phyloP scores from a whole-genome alignment of 164 flowering plant genomes.

The Buxus sempervirens region DNA sequence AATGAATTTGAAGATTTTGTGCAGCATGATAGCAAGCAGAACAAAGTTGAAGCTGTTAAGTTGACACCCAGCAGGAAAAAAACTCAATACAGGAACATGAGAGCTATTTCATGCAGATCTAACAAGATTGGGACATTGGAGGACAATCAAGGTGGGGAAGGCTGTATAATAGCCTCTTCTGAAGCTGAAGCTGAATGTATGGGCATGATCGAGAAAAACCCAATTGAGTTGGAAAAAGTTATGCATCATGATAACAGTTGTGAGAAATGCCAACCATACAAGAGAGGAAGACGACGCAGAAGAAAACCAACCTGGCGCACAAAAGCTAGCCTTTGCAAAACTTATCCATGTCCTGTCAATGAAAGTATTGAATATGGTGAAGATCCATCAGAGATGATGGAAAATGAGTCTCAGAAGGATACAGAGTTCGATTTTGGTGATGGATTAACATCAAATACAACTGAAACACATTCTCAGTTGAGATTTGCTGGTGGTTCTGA shows the following conservation, averaged over 20 bases:
- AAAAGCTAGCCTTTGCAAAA: slow-evolving; percentile 9
- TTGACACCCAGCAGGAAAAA: slow-evolving; percentile 27
- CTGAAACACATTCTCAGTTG: slow-evolving; percentile 8
- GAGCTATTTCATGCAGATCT: too few species aligned
- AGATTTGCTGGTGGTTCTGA: slow-evolving; percentile 16
- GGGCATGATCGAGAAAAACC: slow-evolving; percentile 12
- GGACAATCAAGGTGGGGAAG: slow-evolving; percentile 22
- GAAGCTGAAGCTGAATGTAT: slow-evolving; percentile 13
- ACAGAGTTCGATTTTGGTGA: slow-evolving; percentile 13
- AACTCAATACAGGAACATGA: slow-evolving; percentile 19
- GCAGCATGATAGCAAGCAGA: slow-evolving; percentile 15
- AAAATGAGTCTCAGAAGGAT: slow-evolving; percentile 19
- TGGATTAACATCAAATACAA: slow-evolving; percentile 8
- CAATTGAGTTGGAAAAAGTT: slow-evolving; percentile 14
- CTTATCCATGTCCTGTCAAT: slow-evolving; percentile 11
- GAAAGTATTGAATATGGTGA: slow-evolving; percentile 19
- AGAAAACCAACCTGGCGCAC: background rate
- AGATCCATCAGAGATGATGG: slow-evolving; percentile 12
- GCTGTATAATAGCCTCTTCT: slow-evolving; percentile 7
- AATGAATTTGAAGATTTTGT: slow-evolving; percentile 12
- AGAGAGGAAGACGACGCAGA: slow-evolving; percentile 29
- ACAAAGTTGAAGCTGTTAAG: slow-evolving; percentile 18
- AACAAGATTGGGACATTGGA: slow-evolving; percentile 21
- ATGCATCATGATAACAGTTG: slow-evolving; percentile 12
- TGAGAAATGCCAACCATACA: slow-evolving; percentile 19